Conservation (phyloP, 257 asterid species). For the Nyctanthes arbortristis region DNA sequence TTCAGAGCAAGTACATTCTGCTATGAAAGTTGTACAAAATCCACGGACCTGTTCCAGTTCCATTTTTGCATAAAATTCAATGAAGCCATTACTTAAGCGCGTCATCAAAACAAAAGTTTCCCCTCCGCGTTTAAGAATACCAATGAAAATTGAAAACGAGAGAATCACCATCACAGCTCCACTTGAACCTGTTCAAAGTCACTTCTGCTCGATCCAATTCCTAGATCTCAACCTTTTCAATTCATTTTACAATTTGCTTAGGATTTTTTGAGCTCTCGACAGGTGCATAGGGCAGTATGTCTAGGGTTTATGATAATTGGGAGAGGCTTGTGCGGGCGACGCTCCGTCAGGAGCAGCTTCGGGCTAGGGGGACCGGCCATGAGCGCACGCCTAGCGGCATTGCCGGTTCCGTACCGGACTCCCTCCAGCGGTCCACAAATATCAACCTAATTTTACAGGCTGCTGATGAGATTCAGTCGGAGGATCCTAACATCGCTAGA, state of each 20-base stretch:
- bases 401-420: slow-evolving; percentile 92
- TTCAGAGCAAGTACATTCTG: too few relatives aligned
- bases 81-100: too few relatives aligned
- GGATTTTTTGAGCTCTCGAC: background rate
- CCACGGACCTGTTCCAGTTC: too few relatives aligned
- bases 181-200: background rate
- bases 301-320: slow-evolving; percentile 81
- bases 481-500: slow-evolving; percentile 87
- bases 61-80: too few relatives aligned
- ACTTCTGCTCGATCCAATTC: background rate
- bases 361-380: slow-evolving; percentile 50
- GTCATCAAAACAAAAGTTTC: too few relatives aligned
- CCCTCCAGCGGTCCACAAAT: slow-evolving; percentile 80
- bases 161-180: background rate
- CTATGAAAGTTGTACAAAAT: too few relatives aligned
- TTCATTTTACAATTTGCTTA: background rate
- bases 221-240: slow-evolving; percentile 14
- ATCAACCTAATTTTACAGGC: slow-evolving; percentile 82
- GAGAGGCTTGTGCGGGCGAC: slow-evolving; percentile 77
- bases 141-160: slow-evolving; percentile 20
- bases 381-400: slow-evolving; percentile 79
- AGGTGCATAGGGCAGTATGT: slow-evolving; percentile 36
- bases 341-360: slow-evolving; percentile 64
- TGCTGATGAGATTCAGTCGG: slow-evolving; percentile 91
- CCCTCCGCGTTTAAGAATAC: slow-evolving; percentile 31